Base-by-base conservation (phyloP, 805 yeast species). In the Blastobotrys peoriensis region DNA sequence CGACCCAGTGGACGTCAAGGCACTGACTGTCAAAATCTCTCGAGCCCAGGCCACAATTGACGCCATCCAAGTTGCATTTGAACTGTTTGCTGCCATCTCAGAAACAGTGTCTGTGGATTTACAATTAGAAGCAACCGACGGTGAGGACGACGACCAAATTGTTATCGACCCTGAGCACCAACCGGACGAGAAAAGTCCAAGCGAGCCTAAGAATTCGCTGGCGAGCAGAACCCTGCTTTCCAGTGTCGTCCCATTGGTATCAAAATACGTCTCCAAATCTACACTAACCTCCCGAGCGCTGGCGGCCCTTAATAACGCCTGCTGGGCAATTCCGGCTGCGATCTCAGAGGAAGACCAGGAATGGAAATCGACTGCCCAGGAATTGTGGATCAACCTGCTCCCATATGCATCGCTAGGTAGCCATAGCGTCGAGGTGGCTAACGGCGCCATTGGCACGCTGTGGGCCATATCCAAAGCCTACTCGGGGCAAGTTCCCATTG, bases 81-180 rank as follows among this genome's bases (percentile, higher is more conserved):
- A 91, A 60, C 61, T 91, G 25, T 68, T 86, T 19, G 78, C 96
- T 1, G 83, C 89, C 1, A 68, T 81, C 4, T 74, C 83, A 53
- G 96, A 88, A 60, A 63, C 68, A 22, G 54, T 71, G 5, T 75
- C 76, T 10, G 47, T 53, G 13, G 55, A 47, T 22, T 25, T 35
- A 9, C 45, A 43, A 5, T 46, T 46, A 18, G 42, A 33, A n/a
- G 23, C 22, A 10, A 42, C 40, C 5, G 40, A 25, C 4, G 48
- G 8, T 23, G 46, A 37, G 13, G 46, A 42, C n/a, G 44, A 43
- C 10, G 49, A 42, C 20, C 36, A 38, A 3, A 53, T n/a, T n/a
- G n/a, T n/a, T n/a, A n/a, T n/a, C n/a, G n/a, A n/a, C n/a, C n/a
- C n/a, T n/a, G n/a, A n/a, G n/a, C n/a, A n/a, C n/a, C n/a, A n/a